Percentiles rank a stretch among this genome's conserved stretches.
Evolutionary conservation across 1,139 yeast species (phyloP).

Genomic region (Starmera stellimalicola): DNA sequence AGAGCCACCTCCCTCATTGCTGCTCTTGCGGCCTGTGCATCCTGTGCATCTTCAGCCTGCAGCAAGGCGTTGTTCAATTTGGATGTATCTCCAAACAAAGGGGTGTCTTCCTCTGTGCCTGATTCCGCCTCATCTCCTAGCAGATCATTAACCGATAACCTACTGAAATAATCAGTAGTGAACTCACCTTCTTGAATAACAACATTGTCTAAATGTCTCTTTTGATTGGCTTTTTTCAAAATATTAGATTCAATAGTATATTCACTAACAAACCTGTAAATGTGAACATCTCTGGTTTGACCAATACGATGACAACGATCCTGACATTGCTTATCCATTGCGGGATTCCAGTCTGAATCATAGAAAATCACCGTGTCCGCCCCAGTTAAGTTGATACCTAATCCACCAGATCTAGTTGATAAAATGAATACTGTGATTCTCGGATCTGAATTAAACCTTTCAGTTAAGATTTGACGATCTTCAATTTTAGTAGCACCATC

Average conservation of each 20-base stretch:
- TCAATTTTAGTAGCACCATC: slow-evolving; percentile 98
- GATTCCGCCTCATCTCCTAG: slow-evolving; percentile 60
- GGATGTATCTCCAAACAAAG: slow-evolving; percentile 27
- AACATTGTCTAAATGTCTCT: slow-evolving; percentile 88
- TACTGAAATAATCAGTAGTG: slow-evolving; percentile 91
- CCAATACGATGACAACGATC: slow-evolving; percentile 99
- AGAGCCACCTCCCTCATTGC: slow-evolving; percentile 83
- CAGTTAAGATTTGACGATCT: slow-evolving; percentile 90
- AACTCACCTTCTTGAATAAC: slow-evolving; percentile 98
- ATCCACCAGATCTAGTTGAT: slow-evolving; percentile 95
- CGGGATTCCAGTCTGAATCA: slow-evolving; percentile 99
- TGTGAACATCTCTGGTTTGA: slow-evolving; percentile 95
- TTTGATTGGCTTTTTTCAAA: slow-evolving; percentile 89
- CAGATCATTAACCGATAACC: slow-evolving; percentile 80
- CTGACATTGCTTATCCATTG: slow-evolving; percentile 99
- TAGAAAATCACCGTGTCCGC: slow-evolving; percentile 99
- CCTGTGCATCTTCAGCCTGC: slow-evolving; percentile 95
- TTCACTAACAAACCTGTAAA: slow-evolving; percentile 92
- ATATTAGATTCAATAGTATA: slow-evolving; percentile 95
- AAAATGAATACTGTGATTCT: slow-evolving; percentile 85
- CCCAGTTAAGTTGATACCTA: slow-evolving; percentile 95
- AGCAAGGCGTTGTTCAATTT: slow-evolving; percentile 65
- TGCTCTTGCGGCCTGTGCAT: slow-evolving; percentile 80
- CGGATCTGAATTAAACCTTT: slow-evolving; percentile 80
- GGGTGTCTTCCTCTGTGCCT: slow-evolving; percentile 24